These are phyloP conservation scores for Zizania latifolia DNA, from an alignment of 176 grass and related monocot species.

Conservation along the genomic window DNA sequence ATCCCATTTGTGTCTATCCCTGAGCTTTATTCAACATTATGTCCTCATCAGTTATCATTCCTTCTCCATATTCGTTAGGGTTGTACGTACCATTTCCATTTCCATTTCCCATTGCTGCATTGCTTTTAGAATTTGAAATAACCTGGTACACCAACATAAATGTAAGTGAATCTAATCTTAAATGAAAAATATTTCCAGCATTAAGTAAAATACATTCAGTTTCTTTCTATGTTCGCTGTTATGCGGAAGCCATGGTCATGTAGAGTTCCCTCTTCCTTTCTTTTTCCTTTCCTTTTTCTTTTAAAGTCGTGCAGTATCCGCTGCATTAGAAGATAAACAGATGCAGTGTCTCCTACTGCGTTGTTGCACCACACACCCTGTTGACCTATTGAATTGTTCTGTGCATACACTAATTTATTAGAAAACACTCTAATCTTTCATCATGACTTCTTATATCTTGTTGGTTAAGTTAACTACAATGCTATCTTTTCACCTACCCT, in stretches of 20 bases:
- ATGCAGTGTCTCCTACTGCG: background rate
- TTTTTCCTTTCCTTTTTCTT: too few species aligned
- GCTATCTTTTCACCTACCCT: background rate
- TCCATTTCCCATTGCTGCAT: background rate
- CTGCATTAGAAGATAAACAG: background rate
- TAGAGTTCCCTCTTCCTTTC: background rate
- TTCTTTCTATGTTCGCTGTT: background rate
- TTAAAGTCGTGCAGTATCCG: background rate
- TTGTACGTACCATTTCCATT: background rate
- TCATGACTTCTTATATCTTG: background rate
- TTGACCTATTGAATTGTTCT: background rate
- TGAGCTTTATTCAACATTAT: background rate
- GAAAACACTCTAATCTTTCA: background rate
- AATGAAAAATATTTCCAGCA: background rate
- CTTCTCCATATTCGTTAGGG: background rate
- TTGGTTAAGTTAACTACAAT: background rate
- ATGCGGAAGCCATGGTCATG: background rate
- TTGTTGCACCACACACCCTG: background rate
- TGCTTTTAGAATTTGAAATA: slow-evolving; percentile 2
- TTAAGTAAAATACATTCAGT: background rate
- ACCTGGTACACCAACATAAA: background rate
- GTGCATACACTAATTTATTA: background rate
- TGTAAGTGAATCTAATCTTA: background rate
- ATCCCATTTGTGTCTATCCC: background rate
- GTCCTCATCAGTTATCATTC: background rate